phyloP scores from a whole-genome alignment of 352 stramenopile species.

The Discostella stelligera region DNA sequence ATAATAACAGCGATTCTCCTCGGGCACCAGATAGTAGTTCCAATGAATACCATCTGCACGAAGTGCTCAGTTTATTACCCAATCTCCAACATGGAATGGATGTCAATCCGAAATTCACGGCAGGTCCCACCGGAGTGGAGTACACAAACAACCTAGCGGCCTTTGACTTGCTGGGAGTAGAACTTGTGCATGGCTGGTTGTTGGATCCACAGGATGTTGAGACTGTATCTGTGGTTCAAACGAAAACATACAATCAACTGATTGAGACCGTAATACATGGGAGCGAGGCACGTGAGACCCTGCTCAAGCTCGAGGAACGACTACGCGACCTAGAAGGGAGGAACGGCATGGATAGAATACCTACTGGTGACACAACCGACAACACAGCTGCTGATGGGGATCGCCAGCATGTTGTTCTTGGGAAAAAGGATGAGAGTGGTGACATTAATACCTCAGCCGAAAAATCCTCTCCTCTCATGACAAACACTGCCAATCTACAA shows the following conservation, averaged over 20 bases:
- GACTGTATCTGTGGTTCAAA: slow-evolving; percentile 85
- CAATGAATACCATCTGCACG: slow-evolving; percentile 32
- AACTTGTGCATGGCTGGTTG: slow-evolving; percentile 97
- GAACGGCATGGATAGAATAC: not conserved
- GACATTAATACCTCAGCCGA: not conserved
- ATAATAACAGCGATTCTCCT: not conserved
- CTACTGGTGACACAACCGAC: not conserved
- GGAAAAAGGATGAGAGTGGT: not conserved
- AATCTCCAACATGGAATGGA: slow-evolving; percentile 94
- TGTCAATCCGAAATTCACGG: slow-evolving; percentile 96
- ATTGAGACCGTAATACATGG: slow-evolving; percentile 89
- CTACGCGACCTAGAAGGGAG: not conserved
- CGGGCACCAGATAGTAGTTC: not conserved
- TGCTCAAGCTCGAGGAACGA: slow-evolving; percentile 24
- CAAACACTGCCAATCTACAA: not conserved
- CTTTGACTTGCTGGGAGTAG: slow-evolving; percentile 95
- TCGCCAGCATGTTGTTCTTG: not conserved
- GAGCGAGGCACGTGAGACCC: slow-evolving; percentile 83
- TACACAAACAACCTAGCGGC: slow-evolving; percentile 92
- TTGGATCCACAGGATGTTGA: slow-evolving; percentile 89
- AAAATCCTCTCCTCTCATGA: not conserved
- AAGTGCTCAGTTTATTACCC: slow-evolving; percentile 88
- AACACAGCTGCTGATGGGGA: not conserved
- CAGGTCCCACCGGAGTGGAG: slow-evolving; percentile 82
- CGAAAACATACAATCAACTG: slow-evolving; percentile 97